Conservation (phyloP, 2,329 filamentous ascomycete species). For the Penicillium sp. region DNA sequence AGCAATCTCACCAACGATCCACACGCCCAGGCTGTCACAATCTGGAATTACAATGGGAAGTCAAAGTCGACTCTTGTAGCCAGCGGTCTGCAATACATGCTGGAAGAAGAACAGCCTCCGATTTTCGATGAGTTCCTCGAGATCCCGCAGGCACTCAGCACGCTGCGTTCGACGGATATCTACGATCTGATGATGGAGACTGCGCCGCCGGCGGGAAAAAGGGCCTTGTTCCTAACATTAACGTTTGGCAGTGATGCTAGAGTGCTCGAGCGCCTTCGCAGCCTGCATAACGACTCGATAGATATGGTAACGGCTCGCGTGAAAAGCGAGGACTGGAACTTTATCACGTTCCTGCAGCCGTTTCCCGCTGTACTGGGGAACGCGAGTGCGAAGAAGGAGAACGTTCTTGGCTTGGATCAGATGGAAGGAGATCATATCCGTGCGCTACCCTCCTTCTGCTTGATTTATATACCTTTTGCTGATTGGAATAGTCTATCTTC, state of each 20-base stretch:
- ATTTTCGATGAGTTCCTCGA: neutral
- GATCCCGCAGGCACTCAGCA: neutral
- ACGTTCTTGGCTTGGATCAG: slow-evolving; percentile 11
- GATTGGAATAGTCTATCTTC: no score
- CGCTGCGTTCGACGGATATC: neutral
- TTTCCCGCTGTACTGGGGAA: neutral
- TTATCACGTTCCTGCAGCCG: slow-evolving; percentile 8
- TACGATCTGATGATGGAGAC: slow-evolving; percentile 10
- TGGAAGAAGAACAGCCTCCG: neutral
- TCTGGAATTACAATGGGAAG: neutral
- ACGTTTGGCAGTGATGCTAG: neutral
- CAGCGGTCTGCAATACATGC: neutral
- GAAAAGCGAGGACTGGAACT: neutral
- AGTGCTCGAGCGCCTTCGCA: neutral
- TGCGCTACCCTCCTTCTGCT: neutral
- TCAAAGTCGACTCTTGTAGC: neutral
- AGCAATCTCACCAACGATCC: neutral
- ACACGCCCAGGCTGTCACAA: neutral
- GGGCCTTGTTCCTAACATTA: slow-evolving; percentile 6
- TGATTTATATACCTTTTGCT: no score
- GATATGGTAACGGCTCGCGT: neutral
- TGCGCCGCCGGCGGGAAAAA: slow-evolving; percentile 1
- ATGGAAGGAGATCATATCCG: slow-evolving; percentile 7
- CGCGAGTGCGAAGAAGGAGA: neutral
- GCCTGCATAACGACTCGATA: neutral